Base-by-base conservation (phyloP, 1,284 basidiomycete genomes). In the Irpex sp. region DNA sequence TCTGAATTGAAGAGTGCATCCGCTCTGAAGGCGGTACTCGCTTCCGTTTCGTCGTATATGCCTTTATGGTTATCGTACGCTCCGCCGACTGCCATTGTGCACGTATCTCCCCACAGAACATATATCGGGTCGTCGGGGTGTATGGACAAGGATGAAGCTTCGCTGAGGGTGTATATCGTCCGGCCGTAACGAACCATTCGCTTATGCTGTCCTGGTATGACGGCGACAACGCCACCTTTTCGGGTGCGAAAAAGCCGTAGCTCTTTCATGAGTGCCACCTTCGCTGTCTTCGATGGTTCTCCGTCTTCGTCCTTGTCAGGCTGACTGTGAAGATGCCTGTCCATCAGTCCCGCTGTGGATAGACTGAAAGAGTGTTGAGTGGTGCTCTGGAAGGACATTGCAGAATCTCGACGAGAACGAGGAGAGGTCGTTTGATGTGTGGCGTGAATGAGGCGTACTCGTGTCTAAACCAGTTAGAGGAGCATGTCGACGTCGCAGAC, bases 341-440 rank as follows among this genome's bases (percentile, higher is more conserved):
- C 61, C 61, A 62, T 62, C 47, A 62, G 47, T 6, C 61, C 61
- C 11, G 55, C 61, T 58, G 61, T 62, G 55, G 55, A 51, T 34
- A 36, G 13, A 17, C 31, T 11, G 9, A 52, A 9, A 8, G 17
- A 17, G 17, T 8, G 26, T 36, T 13, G 34, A 26, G 54, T 19
- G 9, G 54, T 56, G n/a, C 7, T 34, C 6, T 17, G 54, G 11
- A 36, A 5, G 8, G 56, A 56, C 54, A 56, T 56, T 9, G 34
- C 11, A 19, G 49, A 19, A 15, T 4, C 13, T 31, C 21, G 54
- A 17, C 21, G 34, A 36, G 21, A 26, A 26, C 9, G 34, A 56
- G 54, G 26, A 56, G 21, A 3, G 8, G 54, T 19, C 7, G 11
- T 34, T 11, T 19, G 54, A 34, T 8, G 19, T 19, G 31, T 40